Evolutionary conservation across 2,329 filamentous ascomycete species (phyloP), one percentile per base, ranked within the genome.

Genomic region (Scleromitrula shiraiana): DNA sequence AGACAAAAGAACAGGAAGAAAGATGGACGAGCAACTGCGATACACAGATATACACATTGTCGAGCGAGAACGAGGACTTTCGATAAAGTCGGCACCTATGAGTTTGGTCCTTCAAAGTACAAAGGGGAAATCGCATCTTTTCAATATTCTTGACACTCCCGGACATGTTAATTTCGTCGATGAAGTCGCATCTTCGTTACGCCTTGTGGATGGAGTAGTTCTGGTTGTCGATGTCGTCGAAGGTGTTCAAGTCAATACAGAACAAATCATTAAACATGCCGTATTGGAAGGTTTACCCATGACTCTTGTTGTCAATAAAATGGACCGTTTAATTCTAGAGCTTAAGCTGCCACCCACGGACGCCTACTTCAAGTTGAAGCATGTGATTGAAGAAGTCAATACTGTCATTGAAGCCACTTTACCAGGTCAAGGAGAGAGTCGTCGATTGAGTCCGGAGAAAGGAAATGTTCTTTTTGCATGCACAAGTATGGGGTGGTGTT

Each of bases 121-220:
- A 7, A 88, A 86, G 66, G 88, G 88, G 45, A 98, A 98, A 69
- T 97, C 90, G 29, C 90, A 97, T 68, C 75, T 98, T 3, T 71
- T 98, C 69, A 97, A 97, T 68, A 82, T 98, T 47, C 74, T 98
- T 50, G 93, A 98, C 68, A 98, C 93, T 1, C 93, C 93, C 0
- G 93, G 93, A 6, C 93, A 98, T 65, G 93, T 97, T 63, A 96
- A 98, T 67, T 98, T 98, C 65, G 91, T 94, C 35, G 93, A 98
- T 64, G 93, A 98, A 67, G 88, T 98, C 30, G 93, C 93, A 7
- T 83, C 89, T 4, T 85, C 89, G 1, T 72, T 95, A 59, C 81
- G 93, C 35, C 70, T 98, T 43, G 90, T 86, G 4, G 93, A 98
- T 64, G 93, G 93, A 51, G 82, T 97, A 20, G 91, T 94, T 44